A percentile compares a stretch with the other conserved stretches of the same genome.
These are phyloP conservation scores for Aspergillus oerlinghausenensis DNA, from an alignment of 2,329 filamentous ascomycete genomes.

Conservation along the genomic window DNA sequence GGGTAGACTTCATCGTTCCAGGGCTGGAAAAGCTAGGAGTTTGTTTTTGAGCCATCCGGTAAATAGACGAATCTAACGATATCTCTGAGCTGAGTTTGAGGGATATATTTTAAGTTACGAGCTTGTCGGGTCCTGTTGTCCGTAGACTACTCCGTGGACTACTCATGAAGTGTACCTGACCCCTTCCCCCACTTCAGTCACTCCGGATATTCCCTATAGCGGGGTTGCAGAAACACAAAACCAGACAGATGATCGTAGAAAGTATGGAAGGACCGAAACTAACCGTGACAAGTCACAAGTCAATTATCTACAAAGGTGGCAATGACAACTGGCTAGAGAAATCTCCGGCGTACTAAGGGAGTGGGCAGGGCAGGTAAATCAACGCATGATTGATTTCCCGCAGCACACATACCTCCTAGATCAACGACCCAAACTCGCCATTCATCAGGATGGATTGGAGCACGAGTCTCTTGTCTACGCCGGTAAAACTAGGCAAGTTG, in stretches of 20 bases:
- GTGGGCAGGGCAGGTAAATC: no score
- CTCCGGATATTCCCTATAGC: slow-evolving; percentile 13
- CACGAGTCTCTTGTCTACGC: background rate
- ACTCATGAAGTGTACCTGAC: background rate
- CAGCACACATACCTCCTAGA: no score
- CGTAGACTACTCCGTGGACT: background rate
- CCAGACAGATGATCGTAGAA: background rate
- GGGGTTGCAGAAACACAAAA: slow-evolving; percentile 8
- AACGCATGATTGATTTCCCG: no score
- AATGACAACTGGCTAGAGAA: background rate
- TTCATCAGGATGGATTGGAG: background rate
- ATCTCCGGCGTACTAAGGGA: background rate
- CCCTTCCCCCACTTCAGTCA: slow-evolving; percentile 1
- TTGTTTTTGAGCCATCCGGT: background rate
- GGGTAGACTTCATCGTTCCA: background rate
- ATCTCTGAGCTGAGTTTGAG: background rate
- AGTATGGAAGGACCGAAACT: background rate
- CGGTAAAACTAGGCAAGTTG: background rate
- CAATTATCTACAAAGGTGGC: background rate
- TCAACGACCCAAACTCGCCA: background rate
- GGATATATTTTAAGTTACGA: background rate
- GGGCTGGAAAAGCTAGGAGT: background rate
- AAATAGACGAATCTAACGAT: background rate
- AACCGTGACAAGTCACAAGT: background rate
- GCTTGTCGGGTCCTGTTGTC: background rate